phyloP scores from a whole-genome alignment of 352 stramenopile species.

The Globisporangium sylvaticum region DNA sequence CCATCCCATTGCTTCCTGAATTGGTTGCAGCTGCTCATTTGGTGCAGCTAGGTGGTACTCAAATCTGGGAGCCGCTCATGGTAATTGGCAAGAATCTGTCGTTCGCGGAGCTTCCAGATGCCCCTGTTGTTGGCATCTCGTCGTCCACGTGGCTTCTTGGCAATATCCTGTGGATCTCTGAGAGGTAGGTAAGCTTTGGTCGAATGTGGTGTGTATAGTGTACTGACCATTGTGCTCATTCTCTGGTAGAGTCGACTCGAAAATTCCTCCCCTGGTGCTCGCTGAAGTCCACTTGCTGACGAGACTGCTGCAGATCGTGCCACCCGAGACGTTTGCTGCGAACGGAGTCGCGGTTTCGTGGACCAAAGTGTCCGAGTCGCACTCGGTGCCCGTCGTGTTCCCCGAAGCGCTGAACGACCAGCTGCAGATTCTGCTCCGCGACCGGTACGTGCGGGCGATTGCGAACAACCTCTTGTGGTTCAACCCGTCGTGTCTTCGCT shows the following conservation, averaged over 20 bases:
- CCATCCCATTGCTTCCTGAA: conserved; percentile 39
- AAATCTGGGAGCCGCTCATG: conserved; percentile 32
- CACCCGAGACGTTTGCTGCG: conserved; percentile 44
- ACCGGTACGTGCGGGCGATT: conserved; percentile 43
- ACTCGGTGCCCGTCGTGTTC: conserved; percentile 59
- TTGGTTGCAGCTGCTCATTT: conserved; percentile 20
- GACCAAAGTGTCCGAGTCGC: conserved; percentile 64
- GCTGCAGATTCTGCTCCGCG: conserved; percentile 43
- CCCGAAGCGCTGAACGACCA: conserved; percentile 51
- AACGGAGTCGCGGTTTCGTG: conserved; percentile 54
- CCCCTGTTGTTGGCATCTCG: conserved; percentile 40
- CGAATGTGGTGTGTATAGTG: not conserved
- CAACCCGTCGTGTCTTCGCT: conserved; percentile 26
- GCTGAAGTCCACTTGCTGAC: conserved; percentile 39
- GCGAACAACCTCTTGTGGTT: conserved; percentile 46
- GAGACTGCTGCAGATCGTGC: conserved; percentile 42
- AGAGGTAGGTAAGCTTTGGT: conserved; percentile 19
- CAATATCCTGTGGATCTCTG: conserved; percentile 57
- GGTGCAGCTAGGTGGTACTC: conserved; percentile 20
- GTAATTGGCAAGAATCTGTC: conserved; percentile 19
- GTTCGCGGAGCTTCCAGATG: conserved; percentile 31
- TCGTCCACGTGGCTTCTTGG: conserved; percentile 60
- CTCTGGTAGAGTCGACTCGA: conserved; percentile 29
- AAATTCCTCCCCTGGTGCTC: conserved; percentile 24
- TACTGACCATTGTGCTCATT: not conserved